These are phyloP conservation scores for Yarrowia keelungensis DNA, from an alignment of 805 yeast species.

Conservation along the genomic window DNA sequence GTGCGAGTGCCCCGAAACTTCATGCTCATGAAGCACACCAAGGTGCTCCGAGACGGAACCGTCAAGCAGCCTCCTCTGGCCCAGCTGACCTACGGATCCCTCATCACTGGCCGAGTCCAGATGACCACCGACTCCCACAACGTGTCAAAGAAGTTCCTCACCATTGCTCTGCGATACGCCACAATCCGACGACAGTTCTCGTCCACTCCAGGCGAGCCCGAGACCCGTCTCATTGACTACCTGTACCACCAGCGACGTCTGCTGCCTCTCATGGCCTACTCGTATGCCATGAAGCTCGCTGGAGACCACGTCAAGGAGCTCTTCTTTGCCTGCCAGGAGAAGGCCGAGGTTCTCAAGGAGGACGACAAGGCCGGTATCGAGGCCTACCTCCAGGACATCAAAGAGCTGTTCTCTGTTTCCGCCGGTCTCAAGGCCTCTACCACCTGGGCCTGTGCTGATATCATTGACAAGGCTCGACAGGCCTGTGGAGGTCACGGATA, in stretches of 20 bases:
- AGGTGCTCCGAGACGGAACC: slow-evolving; percentile 70
- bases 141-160: slow-evolving; percentile 76
- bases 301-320: slow-evolving; percentile 65
- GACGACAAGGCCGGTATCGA: slow-evolving; percentile 57
- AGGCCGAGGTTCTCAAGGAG: slow-evolving; percentile 59
- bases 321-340: slow-evolving; percentile 54
- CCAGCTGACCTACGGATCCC: slow-evolving; percentile 86
- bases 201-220: slow-evolving; percentile 57
- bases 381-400: slow-evolving; percentile 63
- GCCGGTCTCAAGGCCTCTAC: slow-evolving; percentile 88
- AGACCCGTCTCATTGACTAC: slow-evolving; percentile 80
- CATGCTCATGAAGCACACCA: slow-evolving; percentile 81
- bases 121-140: slow-evolving; percentile 89
- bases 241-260: slow-evolving; percentile 88
- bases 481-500: slow-evolving; percentile 97
- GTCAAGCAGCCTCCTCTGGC: slow-evolving; percentile 84
- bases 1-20: slow-evolving; percentile 83
- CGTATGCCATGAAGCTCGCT: slow-evolving; percentile 77
- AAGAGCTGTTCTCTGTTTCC: slow-evolving; percentile 79
- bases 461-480: slow-evolving; percentile 90
- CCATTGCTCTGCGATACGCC: slow-evolving; percentile 88
- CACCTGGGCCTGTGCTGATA: slow-evolving; percentile 82
- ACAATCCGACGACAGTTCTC: slow-evolving; percentile 88
- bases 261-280: slow-evolving; percentile 78
- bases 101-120: slow-evolving; percentile 84